Base-by-base conservation (phyloP, 139 green algal genomes). In the Chlamydomonas schloesseri region DNA sequence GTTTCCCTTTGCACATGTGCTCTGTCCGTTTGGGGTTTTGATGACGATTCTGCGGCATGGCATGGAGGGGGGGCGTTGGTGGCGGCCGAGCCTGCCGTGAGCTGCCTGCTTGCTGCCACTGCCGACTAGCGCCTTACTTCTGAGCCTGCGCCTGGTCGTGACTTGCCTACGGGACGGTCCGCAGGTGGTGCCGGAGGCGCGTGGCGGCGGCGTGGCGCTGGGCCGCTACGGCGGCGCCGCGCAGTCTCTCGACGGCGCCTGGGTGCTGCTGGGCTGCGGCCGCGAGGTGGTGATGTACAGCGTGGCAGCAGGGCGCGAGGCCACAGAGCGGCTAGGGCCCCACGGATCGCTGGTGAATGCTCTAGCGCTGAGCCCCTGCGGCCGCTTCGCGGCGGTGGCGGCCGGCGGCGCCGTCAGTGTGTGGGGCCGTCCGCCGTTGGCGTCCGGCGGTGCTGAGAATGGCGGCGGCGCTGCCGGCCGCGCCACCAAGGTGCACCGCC, bases 221-320 rank as follows among this genome's bases (percentile, higher is more conserved):
- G 34, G 26, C 9, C 75, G 36, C 24, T 71, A 37, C 15, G n/a
- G 33, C 21, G 58, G 75, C 34, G 75, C 75, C 33, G 37, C 76
- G 28, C 17, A 50, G 23, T 36, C 37, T 6, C 42, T 64, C 1
- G 78, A 84, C 31, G 62, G 37, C 15, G 5, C 58, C 14, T 84
- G 78, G 78, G 1, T 84, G 65, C 23, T 84, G 46, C 10, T 75
- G 78, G 78, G 78, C 0, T 65, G n/a, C 20, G 79, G 79, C 10
- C 47, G 67, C 31, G 79, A 85, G 65, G 79, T 85, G 79, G 15
- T 68, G 15, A 67, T 76, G 31, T 85, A 67, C 65, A 85, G 33
- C 79, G 9, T 55, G 18, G 34, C 36, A 34, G 36, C 31, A 8
- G n/a, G 36, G 46, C 28, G 47, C 3, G 79, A 85, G 67, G 31